Evolutionary conservation across 2,329 filamentous ascomycete genomes (phyloP), one percentile per base, ranked within the genome.

Genomic region (Colletotrichum plurivorum): DNA sequence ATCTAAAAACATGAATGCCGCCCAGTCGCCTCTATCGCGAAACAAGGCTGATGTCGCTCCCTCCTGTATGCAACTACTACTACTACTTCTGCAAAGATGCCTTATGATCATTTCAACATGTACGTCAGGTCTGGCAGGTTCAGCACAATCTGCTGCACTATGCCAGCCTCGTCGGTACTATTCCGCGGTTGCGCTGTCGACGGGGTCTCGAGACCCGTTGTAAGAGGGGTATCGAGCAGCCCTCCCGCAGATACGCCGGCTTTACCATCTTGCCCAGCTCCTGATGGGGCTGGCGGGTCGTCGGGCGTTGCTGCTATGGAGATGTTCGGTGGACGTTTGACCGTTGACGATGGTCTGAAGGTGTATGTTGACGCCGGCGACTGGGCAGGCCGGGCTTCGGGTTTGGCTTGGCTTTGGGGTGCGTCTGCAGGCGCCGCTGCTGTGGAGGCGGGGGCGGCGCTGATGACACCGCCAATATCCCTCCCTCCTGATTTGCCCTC

Each of bases 111-210:
- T 72, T 77, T 77, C 70, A 85, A 72, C 83, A 85, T 85, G 64
- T 85, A 85, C 20, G 83, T 82, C 46, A 85, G 73, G 73, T 85
- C 81, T 3, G 83, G 83, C 20, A 85, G 74, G 58, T 75, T 76
- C 55, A 74, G 74, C 41, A 85, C 69, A 57, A 84, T 79, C 39
- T 71, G 73, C 15, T 75, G 73, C 57, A 82, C 75, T 16, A 78
- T 71, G 18, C 76, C 74, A 15, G 80, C 78, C 18, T 81, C 76
- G 41, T 78, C 71, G 9, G 71, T 63, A 20, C 45, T 54, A 49
- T 60, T 56, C 43, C 6, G 49, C 20, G 55, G 43, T 43, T 56
- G 59, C 6, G 48, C 55, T 18, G 65, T 61, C 9, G 55, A 51
- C n/a, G 55, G 16, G 15, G 55, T 66, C 10, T n/a, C 13, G 12